Conservation (phyloP, 2,329 filamentous ascomycete species). For the Aspergillus melleus region DNA sequence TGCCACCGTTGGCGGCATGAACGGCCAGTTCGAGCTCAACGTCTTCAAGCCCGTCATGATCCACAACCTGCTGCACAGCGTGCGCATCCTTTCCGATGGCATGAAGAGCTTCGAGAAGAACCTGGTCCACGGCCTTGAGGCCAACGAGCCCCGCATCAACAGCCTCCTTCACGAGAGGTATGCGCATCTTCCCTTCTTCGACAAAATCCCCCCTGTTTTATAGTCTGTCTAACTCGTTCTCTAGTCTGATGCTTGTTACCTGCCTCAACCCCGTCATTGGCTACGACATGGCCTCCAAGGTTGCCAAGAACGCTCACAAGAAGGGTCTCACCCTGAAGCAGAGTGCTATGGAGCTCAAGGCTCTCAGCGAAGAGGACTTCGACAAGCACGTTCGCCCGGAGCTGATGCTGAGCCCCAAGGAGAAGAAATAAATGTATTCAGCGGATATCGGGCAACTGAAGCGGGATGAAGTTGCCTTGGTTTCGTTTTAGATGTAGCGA, state of each 20-base stretch:
- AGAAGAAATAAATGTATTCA: conserved; percentile 53
- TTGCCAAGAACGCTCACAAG: conserved; percentile 98
- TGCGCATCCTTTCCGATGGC: conserved; percentile 81
- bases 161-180: conserved; percentile 93
- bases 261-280: conserved; percentile 97
- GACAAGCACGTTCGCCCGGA: conserved; percentile 87
- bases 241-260: conserved; percentile 93
- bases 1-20: conserved; percentile 90
- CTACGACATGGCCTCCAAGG: conserved; percentile 95
- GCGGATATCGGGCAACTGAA: neutral
- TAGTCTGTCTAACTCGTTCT: conserved; percentile 26
- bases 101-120: conserved; percentile 97
- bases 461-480: conserved; percentile 2
- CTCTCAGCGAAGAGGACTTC: conserved; percentile 84
- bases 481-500: conserved; percentile 17
- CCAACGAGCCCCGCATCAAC: conserved; percentile 89
- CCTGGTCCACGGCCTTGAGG: conserved; percentile 80
- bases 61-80: conserved; percentile 89
- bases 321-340: conserved; percentile 93
- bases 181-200: conserved; percentile 33
- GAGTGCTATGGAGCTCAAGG: conserved; percentile 89
- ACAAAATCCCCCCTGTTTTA: neutral
- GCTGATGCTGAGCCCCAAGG: conserved; percentile 87
- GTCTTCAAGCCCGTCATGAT: conserved; percentile 98
- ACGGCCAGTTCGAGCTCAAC: conserved; percentile 98